Evolutionary conservation across 2,329 filamentous ascomycete species (phyloP).

Genomic region (Pseudogymnoascus sp.): DNA sequence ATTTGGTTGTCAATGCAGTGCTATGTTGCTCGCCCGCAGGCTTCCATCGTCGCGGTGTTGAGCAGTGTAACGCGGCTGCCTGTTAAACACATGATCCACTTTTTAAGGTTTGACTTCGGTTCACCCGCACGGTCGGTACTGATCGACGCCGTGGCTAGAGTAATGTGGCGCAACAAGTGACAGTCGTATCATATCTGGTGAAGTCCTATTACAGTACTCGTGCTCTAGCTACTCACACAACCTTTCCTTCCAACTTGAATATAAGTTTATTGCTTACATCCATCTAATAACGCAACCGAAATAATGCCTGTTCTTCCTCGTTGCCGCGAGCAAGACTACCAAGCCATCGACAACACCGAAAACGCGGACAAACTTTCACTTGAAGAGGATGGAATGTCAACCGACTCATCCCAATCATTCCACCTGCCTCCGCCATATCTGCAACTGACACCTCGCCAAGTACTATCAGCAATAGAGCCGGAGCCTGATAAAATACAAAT

Average conservation of each 20-base stretch:
- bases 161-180: neutral
- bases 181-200: neutral
- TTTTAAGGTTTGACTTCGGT: neutral
- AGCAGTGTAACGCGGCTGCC: neutral
- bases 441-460: neutral
- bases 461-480: neutral
- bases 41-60: neutral
- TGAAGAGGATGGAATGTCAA: neutral
- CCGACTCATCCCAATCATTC: neutral
- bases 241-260: neutral
- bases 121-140: neutral
- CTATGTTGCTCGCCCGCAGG: neutral
- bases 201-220: neutral
- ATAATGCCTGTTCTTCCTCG: neutral
- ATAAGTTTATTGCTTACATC: neutral
- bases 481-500: neutral
- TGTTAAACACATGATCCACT: neutral
- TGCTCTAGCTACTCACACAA: neutral
- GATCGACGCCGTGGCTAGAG: neutral
- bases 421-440: neutral
- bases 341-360: neutral
- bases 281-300: neutral
- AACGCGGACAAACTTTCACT: neutral
- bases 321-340: neutral
- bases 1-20: neutral